phyloP scores from a whole-genome alignment of 2,329 filamentous ascomycete genomes.

The Hansfordia pulvinata region DNA sequence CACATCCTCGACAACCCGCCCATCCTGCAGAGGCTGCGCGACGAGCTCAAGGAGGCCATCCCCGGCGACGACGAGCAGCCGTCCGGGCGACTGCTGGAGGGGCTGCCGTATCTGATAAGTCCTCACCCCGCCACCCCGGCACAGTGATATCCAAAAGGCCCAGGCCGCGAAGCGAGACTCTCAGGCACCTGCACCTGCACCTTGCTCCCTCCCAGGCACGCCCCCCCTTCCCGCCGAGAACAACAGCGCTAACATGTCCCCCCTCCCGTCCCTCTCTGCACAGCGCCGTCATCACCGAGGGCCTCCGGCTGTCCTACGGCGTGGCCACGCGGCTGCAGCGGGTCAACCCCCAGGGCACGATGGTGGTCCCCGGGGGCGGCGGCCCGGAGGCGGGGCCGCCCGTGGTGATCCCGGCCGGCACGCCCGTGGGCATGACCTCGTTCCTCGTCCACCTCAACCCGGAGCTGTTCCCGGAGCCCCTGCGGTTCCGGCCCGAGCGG shows the following conservation, averaged over 20 bases:
- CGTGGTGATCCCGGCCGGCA: slow-evolving; percentile 8
- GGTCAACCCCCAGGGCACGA: not conserved
- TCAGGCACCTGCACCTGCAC: too few species aligned
- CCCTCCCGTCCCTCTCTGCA: too few species aligned
- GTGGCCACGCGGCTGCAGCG: slow-evolving; percentile 7
- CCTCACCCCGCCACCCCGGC: too few species aligned
- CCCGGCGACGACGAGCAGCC: slow-evolving; percentile 8
- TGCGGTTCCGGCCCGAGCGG: slow-evolving; percentile 10
- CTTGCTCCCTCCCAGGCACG: too few species aligned
- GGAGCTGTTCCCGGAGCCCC: slow-evolving; percentile 8
- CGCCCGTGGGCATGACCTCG: slow-evolving; percentile 9
- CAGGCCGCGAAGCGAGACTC: too few species aligned
- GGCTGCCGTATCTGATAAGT: slow-evolving; percentile 24
- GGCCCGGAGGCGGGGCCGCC: slow-evolving; percentile 4
- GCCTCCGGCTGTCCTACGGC: slow-evolving; percentile 10
- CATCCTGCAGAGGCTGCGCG: slow-evolving; percentile 9
- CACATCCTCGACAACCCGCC: slow-evolving; percentile 14
- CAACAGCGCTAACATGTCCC: too few species aligned
- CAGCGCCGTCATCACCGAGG: slow-evolving; percentile 11
- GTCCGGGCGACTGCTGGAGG: slow-evolving; percentile 18
- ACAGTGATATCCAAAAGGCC: too few species aligned
- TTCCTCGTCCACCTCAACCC: slow-evolving; percentile 9
- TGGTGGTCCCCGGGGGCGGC: not conserved
- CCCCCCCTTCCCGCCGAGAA: too few species aligned
- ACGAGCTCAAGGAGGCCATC: slow-evolving; percentile 12